phyloP scores from a whole-genome alignment of 2,329 filamentous ascomycete genomes.

The Fusarium agapanthi region DNA sequence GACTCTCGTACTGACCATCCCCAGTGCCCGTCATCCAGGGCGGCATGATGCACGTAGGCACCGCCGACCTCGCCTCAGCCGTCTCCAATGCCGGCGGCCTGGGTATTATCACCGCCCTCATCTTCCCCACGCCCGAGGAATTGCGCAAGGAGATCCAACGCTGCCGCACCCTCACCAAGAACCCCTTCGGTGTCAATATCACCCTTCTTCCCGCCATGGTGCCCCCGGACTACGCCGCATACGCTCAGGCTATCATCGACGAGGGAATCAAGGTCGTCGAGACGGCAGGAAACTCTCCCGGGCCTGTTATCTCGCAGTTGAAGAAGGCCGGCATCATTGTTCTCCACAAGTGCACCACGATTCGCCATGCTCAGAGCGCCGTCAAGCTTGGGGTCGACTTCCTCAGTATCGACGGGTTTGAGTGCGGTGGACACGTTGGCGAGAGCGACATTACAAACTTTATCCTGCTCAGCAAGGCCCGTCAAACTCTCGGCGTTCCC shows the following conservation, averaged over 20 bases:
- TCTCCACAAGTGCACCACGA: conserved; percentile 97
- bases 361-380: conserved; percentile 89
- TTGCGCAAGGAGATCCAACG: conserved; percentile 92
- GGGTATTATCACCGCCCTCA: conserved; percentile 86
- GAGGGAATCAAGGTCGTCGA: conserved; percentile 93
- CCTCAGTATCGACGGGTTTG: conserved; percentile 95
- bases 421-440: conserved; percentile 91
- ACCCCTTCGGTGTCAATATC: conserved; percentile 92
- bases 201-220: conserved; percentile 90
- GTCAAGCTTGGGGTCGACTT: conserved; percentile 97
- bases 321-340: conserved; percentile 83
- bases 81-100: conserved; percentile 85
- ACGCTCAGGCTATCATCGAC: conserved; percentile 91
- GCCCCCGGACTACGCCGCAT: conserved; percentile 91
- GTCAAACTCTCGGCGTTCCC: conserved; percentile 83
- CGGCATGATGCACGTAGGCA: conserved; percentile 88
- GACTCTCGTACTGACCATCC: not conserved
- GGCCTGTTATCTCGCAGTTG: conserved; percentile 87
- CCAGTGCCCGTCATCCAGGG: conserved; percentile 84
- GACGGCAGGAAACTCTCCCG: conserved; percentile 88
- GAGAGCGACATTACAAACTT: conserved; percentile 91
- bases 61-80: conserved; percentile 79
- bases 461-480: conserved; percentile 83
- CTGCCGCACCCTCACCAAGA: conserved; percentile 80
- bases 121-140: conserved; percentile 90